Percentiles rank a stretch among this genome's conserved stretches.
Conservation (phyloP, 345 rosid species). For the Cardamine chenopodiifolia region DNA sequence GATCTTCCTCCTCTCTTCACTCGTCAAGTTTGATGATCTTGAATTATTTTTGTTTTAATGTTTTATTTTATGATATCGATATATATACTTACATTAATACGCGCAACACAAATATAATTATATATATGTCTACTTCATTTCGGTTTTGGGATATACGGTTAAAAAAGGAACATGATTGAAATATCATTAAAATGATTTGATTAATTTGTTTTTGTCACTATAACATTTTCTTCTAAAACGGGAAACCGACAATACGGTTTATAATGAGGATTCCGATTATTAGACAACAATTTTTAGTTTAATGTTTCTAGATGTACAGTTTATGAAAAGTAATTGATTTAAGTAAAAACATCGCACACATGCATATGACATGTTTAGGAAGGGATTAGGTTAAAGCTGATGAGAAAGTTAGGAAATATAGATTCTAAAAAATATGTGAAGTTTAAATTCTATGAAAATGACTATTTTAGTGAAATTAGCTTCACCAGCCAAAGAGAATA, state of each 20-base stretch:
- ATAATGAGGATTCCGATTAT: background rate
- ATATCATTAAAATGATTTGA: background rate
- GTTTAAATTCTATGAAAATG: background rate
- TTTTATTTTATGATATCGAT: background rate
- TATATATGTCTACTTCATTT: background rate
- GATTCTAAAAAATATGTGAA: background rate
- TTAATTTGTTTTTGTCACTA: background rate
- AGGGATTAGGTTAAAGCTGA: conserved; percentile 16
- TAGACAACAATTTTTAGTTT: background rate
- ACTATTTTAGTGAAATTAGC: background rate
- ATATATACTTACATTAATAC: background rate
- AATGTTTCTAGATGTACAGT: background rate
- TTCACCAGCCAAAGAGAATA: background rate
- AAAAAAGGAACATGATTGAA: background rate
- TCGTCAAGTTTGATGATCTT: conserved; percentile 40
- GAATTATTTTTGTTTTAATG: conserved; percentile 8
- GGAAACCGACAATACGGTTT: background rate
- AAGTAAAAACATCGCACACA: background rate
- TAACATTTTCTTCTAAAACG: background rate
- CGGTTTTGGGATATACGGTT: background rate
- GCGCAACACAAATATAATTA: background rate
- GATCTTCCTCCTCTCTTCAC: conserved; percentile 45
- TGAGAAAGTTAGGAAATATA: background rate
- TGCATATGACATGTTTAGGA: background rate
- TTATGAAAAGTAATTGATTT: background rate